These are phyloP conservation scores for Sicyos edulis DNA, from an alignment of 306 rosid species.

Conservation along the genomic window DNA sequence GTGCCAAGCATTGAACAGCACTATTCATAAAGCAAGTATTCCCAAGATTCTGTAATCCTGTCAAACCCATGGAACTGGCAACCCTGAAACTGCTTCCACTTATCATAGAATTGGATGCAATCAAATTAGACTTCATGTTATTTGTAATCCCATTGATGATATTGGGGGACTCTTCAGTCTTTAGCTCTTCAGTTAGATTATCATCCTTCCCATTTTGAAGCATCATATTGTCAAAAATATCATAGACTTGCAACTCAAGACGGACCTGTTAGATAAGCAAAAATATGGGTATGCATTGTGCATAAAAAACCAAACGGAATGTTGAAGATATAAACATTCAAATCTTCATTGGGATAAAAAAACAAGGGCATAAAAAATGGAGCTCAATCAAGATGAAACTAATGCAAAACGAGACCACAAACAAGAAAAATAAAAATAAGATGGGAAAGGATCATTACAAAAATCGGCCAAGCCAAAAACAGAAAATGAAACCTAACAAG, in stretches of 20 bases:
- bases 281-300: background rate
- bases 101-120: conserved; percentile 28
- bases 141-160: conserved; percentile 48
- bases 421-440: background rate
- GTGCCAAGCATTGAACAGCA: conserved; percentile 81
- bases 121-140: conserved; percentile 26
- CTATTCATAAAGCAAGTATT: conserved; percentile 94
- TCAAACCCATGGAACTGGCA: conserved; percentile 57
- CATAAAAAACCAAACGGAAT: conserved; percentile 7
- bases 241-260: conserved; percentile 68
- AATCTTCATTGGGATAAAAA: background rate
- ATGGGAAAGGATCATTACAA: background rate
- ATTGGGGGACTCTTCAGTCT: conserved; percentile 29
- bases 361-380: background rate
- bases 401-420: background rate
- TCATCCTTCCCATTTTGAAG: conserved; percentile 28
- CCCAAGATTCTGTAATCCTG: conserved; percentile 85
- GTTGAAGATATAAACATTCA: background rate
- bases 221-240: conserved; percentile 38
- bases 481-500: background rate
- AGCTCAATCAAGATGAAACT: background rate
- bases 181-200: conserved; percentile 41
- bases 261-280: conserved; percentile 43
- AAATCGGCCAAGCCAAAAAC: background rate
- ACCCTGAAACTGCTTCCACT: conserved; percentile 37